A percentile compares a stretch with the other conserved stretches of the same genome.
Evolutionary conservation across 148 eudicot species (phyloP).

Genomic region (Chenopodium suecicum): DNA sequence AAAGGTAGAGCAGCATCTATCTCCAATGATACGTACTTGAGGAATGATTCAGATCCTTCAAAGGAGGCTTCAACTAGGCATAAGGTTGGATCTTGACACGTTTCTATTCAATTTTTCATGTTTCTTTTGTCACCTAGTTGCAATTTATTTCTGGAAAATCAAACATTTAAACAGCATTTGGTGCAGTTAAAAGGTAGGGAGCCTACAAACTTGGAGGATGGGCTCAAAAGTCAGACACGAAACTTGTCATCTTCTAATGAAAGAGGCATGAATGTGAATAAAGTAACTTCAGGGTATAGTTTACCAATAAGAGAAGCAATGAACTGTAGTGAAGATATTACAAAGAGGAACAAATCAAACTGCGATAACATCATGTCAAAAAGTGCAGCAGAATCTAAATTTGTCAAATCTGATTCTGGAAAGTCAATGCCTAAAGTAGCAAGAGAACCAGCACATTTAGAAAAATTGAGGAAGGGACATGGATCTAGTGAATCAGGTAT

Average conservation of each 20-base stretch:
- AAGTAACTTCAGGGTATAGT: constrained; percentile 23
- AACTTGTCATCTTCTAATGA: constrained; percentile 10
- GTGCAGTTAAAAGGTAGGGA: constrained; percentile 48
- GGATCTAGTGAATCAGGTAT: constrained; percentile 48
- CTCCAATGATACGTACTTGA: constrained; percentile 32
- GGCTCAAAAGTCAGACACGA: constrained; percentile 28
- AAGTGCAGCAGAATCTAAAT: constrained; percentile 34
- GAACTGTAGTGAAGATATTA: constrained; percentile 32
- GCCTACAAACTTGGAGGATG: constrained; percentile 33
- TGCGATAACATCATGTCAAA: constrained; percentile 38
- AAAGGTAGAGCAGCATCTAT: constrained; percentile 31
- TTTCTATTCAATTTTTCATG: not conserved
- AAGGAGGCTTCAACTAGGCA: constrained; percentile 37
- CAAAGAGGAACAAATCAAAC: constrained; percentile 27
- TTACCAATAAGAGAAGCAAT: constrained; percentile 19
- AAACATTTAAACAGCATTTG: constrained; percentile 19
- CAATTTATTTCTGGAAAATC: constrained; percentile 11
- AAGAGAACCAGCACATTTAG: constrained; percentile 45
- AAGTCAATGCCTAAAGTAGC: constrained; percentile 42
- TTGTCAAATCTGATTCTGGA: constrained; percentile 41
- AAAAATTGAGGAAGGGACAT: constrained; percentile 41
- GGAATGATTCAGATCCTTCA: constrained; percentile 18
- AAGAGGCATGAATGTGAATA: constrained; percentile 28
- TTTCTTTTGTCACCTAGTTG: constrained; percentile 1
- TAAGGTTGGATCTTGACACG: constrained; percentile 39